Base-by-base conservation (phyloP, 2,329 filamentous ascomycete species). In the Teratosphaeria pseudoeucalypti region DNA sequence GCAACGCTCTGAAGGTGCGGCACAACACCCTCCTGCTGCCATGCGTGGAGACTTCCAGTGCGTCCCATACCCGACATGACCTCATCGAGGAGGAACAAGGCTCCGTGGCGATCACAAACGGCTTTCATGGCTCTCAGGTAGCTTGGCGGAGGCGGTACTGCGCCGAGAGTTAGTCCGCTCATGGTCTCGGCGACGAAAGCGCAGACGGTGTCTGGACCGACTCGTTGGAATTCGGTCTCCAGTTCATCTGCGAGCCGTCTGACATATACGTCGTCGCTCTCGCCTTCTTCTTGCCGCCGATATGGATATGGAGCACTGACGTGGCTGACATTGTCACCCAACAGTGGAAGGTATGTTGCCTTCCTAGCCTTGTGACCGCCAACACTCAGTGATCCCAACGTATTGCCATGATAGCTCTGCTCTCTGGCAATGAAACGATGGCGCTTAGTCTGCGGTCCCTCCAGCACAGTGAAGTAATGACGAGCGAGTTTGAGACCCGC, bases 1-100 rank as follows among this genome's bases (percentile, higher is more conserved):
- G 82, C 86, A 2, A 87, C 72, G 0, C 83, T 82, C 66, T 85
- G 79, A 1, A 89, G 76, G 66, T 89, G 85, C 0, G 85, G 85
- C 0, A 78, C 76, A 11, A 81, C 74, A 0, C 71, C 77, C 37
- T 66, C 66, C 11, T 66, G 63, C 58, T 72, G 56, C 66, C 68
- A 73, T 0, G 70, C 71, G 55, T 69, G 67, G 16, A 68, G 55
- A 0, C 66, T 69, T 1, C 71, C 71, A 0, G 66, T 69, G 9
- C 69, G 60, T 2, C 70, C 70, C 61, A 68, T 68, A 10, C 68
- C 67, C 11, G 63, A 68, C 64, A 73, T 70, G 14, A 73, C 67
- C 59, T 84, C 80, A 58, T 84, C 82, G 0, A 83, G 62, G n/a
- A 83, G 76, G 5, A 85, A 73, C 2, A 86, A 74, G 0, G 80